phyloP scores from a whole-genome alignment of 2,329 filamentous ascomycete genomes.

The Ophiostoma sp. region DNA sequence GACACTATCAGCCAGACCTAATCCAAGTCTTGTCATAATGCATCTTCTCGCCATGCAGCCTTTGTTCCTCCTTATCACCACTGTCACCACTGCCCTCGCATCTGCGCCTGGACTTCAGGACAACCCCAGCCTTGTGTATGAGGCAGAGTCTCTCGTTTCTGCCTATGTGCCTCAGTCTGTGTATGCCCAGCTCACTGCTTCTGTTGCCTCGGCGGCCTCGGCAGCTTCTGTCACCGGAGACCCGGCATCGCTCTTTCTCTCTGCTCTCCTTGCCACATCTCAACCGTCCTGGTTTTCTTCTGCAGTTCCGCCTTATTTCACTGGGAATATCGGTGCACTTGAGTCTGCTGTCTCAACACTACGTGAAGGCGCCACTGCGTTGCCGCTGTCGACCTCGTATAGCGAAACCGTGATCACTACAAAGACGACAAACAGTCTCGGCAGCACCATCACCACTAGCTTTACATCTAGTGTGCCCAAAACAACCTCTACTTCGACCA shows the following conservation, averaged over 20 bases:
- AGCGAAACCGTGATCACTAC: constrained; percentile 26
- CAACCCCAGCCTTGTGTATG: constrained; percentile 27
- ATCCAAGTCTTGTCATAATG: neutral
- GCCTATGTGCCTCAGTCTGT: constrained; percentile 31
- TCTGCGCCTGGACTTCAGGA: neutral
- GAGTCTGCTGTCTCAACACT: constrained; percentile 28
- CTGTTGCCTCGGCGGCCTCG: constrained; percentile 25
- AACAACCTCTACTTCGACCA: constrained; percentile 21
- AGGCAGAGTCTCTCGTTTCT: constrained; percentile 30
- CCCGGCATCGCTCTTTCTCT: constrained; percentile 29
- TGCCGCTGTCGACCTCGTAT: constrained; percentile 18
- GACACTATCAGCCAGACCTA: neutral
- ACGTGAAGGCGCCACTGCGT: constrained; percentile 18
- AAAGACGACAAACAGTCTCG: constrained; percentile 29
- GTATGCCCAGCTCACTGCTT: constrained; percentile 28
- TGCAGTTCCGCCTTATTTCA: constrained; percentile 22
- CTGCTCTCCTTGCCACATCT: constrained; percentile 29
- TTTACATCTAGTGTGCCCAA: constrained; percentile 25
- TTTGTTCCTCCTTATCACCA: neutral
- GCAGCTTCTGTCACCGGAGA: constrained; percentile 30
- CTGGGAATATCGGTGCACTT: constrained; percentile 21
- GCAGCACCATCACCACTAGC: constrained; percentile 29
- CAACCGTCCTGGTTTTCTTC: constrained; percentile 27
- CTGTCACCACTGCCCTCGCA: constrained; percentile 1
- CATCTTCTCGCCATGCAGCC: neutral